phyloP scores from a whole-genome alignment of 805 yeast species.

The Dipodascus geniculatus region DNA sequence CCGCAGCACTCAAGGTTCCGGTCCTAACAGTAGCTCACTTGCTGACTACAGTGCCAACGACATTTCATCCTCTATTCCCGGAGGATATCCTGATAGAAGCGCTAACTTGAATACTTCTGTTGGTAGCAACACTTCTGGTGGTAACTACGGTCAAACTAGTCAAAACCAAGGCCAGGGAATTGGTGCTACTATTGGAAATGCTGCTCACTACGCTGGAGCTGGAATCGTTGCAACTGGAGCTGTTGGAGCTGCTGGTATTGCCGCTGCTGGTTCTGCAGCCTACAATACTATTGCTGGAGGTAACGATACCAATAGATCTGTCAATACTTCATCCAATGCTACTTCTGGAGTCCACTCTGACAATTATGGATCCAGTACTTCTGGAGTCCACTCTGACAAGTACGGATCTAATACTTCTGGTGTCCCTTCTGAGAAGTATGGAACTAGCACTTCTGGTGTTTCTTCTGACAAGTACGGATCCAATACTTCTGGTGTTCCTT shows the following conservation, averaged over 20 bases:
- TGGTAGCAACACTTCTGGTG: neutral
- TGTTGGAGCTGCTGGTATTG: neutral
- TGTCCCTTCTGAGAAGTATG: neutral
- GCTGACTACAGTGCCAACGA: neutral
- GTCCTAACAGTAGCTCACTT: neutral
- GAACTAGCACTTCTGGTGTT: neutral
- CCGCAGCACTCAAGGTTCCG: neutral
- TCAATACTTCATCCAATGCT: neutral
- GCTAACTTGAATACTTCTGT: neutral
- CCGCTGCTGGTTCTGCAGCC: neutral
- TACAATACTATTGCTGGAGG: neutral
- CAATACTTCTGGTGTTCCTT: neutral
- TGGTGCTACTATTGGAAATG: neutral
- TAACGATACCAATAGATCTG: neutral
- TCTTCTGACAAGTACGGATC: neutral
- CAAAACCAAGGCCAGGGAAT: neutral
- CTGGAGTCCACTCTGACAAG: neutral
- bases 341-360: neutral
- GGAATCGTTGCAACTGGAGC: neutral
- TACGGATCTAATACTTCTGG: neutral
- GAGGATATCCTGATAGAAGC: neutral
- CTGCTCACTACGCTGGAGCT: slow-evolving; percentile 1
- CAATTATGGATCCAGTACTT: neutral
- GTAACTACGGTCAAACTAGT: neutral
- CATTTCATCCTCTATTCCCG: neutral